phyloP scores from a whole-genome alignment of 768 basidiomycete species.

The Russula abietina region DNA sequence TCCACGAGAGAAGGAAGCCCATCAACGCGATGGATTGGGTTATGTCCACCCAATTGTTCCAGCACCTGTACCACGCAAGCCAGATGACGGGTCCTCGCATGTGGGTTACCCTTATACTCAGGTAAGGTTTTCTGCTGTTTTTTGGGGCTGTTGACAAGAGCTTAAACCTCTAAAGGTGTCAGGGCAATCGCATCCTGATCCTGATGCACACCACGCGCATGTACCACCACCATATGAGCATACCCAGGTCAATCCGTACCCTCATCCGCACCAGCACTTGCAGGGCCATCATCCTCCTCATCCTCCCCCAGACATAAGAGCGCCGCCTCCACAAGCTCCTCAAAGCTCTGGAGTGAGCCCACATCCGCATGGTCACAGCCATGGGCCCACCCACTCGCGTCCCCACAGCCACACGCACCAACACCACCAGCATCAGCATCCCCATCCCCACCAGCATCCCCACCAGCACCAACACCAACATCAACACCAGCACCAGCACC shows the following conservation, averaged over 20 bases:
- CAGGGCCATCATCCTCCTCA: slow-evolving; percentile 15
- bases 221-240: slow-evolving; percentile 21
- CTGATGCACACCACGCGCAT: slow-evolving; percentile 10
- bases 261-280: slow-evolving; percentile 12
- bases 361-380: slow-evolving; percentile 25
- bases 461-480: slow-evolving; percentile 23
- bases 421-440: slow-evolving; percentile 22
- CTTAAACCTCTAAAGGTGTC: not conserved
- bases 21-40: slow-evolving; percentile 28
- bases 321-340: slow-evolving; percentile 6
- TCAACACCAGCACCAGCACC: slow-evolving; percentile 25
- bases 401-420: slow-evolving; percentile 27
- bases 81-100: slow-evolving; percentile 16
- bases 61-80: slow-evolving; percentile 15
- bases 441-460: slow-evolving; percentile 15
- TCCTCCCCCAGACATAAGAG: slow-evolving; percentile 2
- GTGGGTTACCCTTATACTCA: slow-evolving; percentile 13
- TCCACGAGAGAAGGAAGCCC: slow-evolving; percentile 24
- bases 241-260: slow-evolving; percentile 7
- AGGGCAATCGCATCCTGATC: slow-evolving; percentile 7
- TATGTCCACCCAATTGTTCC: slow-evolving; percentile 21
- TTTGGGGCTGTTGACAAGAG: not conserved
- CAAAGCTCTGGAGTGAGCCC: slow-evolving; percentile 14
- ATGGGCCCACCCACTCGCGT: slow-evolving; percentile 23
- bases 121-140: not conserved